Evolutionary conservation across 768 basidiomycete genomes (phyloP).

Genomic region (Gyrodon lividus): DNA sequence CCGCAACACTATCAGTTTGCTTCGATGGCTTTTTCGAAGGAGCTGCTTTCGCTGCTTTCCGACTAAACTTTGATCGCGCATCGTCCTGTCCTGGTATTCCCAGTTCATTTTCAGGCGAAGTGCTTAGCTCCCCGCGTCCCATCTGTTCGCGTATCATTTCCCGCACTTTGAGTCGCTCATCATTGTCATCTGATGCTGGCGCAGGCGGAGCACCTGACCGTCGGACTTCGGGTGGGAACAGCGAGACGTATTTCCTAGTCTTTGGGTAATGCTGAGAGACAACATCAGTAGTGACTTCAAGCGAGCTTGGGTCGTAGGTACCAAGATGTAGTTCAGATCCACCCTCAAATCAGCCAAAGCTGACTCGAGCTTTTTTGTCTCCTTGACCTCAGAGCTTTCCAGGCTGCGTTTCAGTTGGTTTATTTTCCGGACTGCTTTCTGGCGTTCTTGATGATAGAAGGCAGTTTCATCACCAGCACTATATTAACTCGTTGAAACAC

Average conservation of each 20-base stretch:
- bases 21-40: conserved; percentile 5
- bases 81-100: conserved; percentile 9
- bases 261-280: conserved; percentile 76
- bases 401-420: conserved; percentile 62
- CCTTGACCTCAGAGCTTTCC: conserved; percentile 33
- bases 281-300: conserved; percentile 2
- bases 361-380: conserved; percentile 42
- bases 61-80: background rate
- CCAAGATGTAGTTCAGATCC: conserved; percentile 89
- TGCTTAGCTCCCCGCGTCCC: conserved; percentile 53
- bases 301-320: conserved; percentile 28
- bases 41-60: conserved; percentile 1
- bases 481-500: conserved; percentile 12
- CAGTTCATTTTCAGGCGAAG: conserved; percentile 56
- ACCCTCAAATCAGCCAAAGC: conserved; percentile 67
- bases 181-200: conserved; percentile 33
- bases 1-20: conserved; percentile 12
- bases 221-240: conserved; percentile 72
- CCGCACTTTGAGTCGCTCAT: conserved; percentile 58
- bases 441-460: conserved; percentile 65
- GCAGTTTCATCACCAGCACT: background rate
- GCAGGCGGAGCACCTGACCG: conserved; percentile 8
- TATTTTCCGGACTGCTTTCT: conserved; percentile 81
- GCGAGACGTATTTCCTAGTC: conserved; percentile 82
- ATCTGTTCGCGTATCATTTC: conserved; percentile 59